phyloP scores from a whole-genome alignment of 768 basidiomycete species.

The Pisolithus orientalis region DNA sequence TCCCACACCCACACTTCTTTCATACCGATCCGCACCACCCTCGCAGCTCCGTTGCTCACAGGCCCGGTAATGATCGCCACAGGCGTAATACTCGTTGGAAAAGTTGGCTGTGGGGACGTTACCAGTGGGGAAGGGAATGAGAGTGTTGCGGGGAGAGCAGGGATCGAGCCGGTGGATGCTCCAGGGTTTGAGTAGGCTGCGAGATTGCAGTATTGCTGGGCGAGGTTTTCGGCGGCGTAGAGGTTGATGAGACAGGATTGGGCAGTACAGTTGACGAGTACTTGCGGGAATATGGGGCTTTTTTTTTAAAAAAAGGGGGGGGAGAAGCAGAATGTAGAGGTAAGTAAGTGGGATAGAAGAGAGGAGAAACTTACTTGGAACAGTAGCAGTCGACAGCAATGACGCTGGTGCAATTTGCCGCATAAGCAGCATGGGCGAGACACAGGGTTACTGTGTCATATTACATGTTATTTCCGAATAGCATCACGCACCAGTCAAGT shows the following conservation, averaged over 20 bases:
- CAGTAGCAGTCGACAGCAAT: conserved; percentile 48
- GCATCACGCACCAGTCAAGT: too few species aligned
- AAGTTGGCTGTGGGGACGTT: neutral
- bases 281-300: conserved; percentile 31
- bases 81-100: conserved; percentile 1
- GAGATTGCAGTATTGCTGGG: conserved; percentile 43
- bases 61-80: conserved; percentile 1
- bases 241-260: conserved; percentile 33
- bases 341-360: neutral
- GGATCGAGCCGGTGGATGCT: neutral
- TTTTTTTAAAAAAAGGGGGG: neutral
- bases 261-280: conserved; percentile 34
- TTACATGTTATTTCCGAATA: too few species aligned
- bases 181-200: conserved; percentile 14
- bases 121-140: conserved; percentile 29
- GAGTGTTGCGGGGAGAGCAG: conserved; percentile 24
- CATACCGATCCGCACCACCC: too few species aligned
- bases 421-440: conserved; percentile 31
- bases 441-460: conserved; percentile 37
- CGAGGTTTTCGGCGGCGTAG: conserved; percentile 35
- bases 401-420: conserved; percentile 21
- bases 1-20: too few species aligned
- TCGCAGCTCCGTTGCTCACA: neutral
- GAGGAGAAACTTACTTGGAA: conserved; percentile 22
- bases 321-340: neutral